phyloP scores from a whole-genome alignment of 2,329 filamentous ascomycete species.

The Fusarium neocosmosporiellum region DNA sequence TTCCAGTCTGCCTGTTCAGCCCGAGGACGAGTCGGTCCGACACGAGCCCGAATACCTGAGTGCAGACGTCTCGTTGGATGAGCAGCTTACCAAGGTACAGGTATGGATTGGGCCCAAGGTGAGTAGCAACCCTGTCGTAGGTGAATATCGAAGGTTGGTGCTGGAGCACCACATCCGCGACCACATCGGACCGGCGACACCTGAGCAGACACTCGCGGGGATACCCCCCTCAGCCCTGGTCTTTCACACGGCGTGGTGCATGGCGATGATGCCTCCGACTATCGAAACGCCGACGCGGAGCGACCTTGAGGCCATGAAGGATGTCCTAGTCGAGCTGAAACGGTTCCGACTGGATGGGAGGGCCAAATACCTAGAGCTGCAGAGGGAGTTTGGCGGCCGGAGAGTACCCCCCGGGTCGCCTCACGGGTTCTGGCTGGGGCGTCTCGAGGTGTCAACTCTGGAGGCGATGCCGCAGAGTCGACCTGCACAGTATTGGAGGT shows the following conservation, averaged over 20 bases:
- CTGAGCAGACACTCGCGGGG: constrained; percentile 62
- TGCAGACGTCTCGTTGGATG: constrained; percentile 42
- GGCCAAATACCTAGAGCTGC: constrained; percentile 39
- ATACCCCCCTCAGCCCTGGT: constrained; percentile 59
- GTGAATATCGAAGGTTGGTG: constrained; percentile 61
- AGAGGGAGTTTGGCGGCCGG: constrained; percentile 5
- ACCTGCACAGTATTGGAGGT: constrained; percentile 23
- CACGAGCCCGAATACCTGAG: constrained; percentile 39
- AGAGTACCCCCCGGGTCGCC: constrained; percentile 32
- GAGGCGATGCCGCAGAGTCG: constrained; percentile 3
- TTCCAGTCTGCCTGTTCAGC: constrained; percentile 1
- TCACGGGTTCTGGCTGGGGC: constrained; percentile 54
- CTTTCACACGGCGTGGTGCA: constrained; percentile 65
- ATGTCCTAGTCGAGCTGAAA: constrained; percentile 57
- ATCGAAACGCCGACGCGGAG: constrained; percentile 43
- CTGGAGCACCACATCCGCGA: constrained; percentile 49
- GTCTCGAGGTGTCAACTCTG: constrained; percentile 30
- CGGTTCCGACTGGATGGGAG: constrained; percentile 50
- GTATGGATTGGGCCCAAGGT: constrained; percentile 62
- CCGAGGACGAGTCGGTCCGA: constrained; percentile 15
- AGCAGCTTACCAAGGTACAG: constrained; percentile 33
- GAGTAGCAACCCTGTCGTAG: constrained; percentile 52
- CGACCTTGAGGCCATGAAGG: constrained; percentile 53
- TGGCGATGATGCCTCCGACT: constrained; percentile 54
- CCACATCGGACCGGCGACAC: constrained; percentile 59